A percentile compares a stretch with the other conserved stretches of the same genome.
Conservation (phyloP, 768 basidiomycete genomes). For the Suillus subluteus region DNA sequence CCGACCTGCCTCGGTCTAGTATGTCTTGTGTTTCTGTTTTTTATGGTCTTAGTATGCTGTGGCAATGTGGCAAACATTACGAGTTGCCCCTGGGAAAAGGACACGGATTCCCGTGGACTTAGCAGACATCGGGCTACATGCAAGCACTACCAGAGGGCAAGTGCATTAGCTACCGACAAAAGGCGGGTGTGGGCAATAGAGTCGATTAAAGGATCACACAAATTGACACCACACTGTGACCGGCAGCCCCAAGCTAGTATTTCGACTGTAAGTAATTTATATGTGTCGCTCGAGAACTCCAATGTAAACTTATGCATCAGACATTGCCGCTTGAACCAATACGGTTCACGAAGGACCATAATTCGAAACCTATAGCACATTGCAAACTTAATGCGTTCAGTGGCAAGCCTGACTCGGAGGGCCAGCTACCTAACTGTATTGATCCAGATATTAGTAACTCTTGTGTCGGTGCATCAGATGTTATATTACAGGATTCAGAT, state of each 20-base stretch:
- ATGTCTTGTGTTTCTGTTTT: background rate
- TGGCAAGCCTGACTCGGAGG: background rate
- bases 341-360: too few relatives aligned
- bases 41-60: background rate
- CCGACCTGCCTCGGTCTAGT: background rate
- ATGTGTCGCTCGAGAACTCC: too few relatives aligned
- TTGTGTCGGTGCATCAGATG: background rate
- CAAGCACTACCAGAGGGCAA: constrained; percentile 3
- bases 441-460: background rate
- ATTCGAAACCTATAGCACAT: background rate
- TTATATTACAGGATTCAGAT: background rate
- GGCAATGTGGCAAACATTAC: background rate
- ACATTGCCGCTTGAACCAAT: too few relatives aligned
- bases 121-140: background rate
- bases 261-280: too few relatives aligned
- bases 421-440: too few relatives aligned
- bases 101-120: too few relatives aligned
- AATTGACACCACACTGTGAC: background rate
- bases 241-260: too few relatives aligned
- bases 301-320: too few relatives aligned
- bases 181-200: background rate
- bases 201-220: too few relatives aligned
- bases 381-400: background rate
- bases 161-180: background rate
- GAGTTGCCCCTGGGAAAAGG: background rate